phyloP scores from a whole-genome alignment of 768 basidiomycete species.

The Mycena filopes region DNA sequence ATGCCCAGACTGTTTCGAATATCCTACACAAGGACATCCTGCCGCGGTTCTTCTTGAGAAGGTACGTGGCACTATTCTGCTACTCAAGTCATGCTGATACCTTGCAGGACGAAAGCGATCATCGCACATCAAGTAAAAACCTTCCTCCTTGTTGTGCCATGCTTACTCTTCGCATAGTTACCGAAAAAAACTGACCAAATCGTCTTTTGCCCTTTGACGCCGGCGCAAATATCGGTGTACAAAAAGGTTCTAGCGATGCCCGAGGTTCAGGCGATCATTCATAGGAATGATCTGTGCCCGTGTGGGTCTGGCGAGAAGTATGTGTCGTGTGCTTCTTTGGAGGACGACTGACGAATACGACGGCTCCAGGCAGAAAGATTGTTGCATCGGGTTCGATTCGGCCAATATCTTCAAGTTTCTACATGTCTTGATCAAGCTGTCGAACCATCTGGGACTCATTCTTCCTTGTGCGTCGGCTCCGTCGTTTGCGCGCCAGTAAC shows the following conservation, averaged over 20 bases:
- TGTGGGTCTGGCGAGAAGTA: conserved; percentile 75
- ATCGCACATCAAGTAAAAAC: conserved; percentile 70
- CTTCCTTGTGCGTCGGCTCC: conserved; percentile 68
- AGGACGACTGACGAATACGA: conserved; percentile 11
- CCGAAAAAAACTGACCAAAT: conserved; percentile 91
- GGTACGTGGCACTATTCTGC: conserved; percentile 51
- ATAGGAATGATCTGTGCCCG: conserved; percentile 75
- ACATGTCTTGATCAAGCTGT: conserved; percentile 85
- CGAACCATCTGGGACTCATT: conserved; percentile 89
- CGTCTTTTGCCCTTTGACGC: conserved; percentile 91
- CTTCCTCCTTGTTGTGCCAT: conserved; percentile 1
- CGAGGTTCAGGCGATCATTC: conserved; percentile 76
- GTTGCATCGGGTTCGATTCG: conserved; percentile 60
- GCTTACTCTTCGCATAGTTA: conserved; percentile 63
- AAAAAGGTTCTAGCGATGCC: conserved; percentile 72
- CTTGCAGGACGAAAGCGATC: conserved; percentile 75
- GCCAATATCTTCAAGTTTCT: conserved; percentile 82
- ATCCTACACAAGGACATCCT: conserved; percentile 74
- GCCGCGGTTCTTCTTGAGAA: conserved; percentile 85
- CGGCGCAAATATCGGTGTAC: conserved; percentile 77
- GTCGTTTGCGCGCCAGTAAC: neutral
- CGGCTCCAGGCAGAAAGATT: conserved; percentile 49
- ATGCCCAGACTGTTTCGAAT: conserved; percentile 65
- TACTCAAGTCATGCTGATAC: conserved; percentile 23
- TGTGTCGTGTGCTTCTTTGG: conserved; percentile 32